Evolutionary conservation across 2,329 filamentous ascomycete species (phyloP), one percentile per base, ranked within the genome.

Genomic region (Alternaria panax): DNA sequence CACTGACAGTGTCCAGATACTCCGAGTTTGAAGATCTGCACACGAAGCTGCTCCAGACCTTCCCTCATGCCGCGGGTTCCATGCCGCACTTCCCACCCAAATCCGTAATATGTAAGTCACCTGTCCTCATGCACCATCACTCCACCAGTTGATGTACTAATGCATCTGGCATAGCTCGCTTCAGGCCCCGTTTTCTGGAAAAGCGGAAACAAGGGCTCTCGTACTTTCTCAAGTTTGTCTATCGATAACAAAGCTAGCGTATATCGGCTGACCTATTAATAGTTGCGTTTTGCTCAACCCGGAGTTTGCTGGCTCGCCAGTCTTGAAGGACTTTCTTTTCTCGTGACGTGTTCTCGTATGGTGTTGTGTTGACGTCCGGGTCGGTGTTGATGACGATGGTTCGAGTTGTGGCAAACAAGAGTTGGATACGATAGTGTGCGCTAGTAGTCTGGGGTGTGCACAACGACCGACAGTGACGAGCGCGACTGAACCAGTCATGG

Each of bases 221-320:
- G 74, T 97, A 98, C 75, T 99, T 98, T 75, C 81, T 99, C 54
- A 96, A 96, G 93, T 96, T 81, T 61, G 90, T 83, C 18, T 59
- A 56, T 57, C 56, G 63, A 30, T 59, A 56, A 54, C 51, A 53
- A 7, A 64, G 60, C 69, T 74, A 73, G 69, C 55, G 63, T 34
- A 64, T 56, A 60, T 72, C 62, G 65, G 54, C 69, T 74, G 57
- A 73, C 58, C 63, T 66, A 59, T 55, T 64, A 59, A 43, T 73
- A 96, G 92, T 75, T 97, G 93, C 80, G 89, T 97, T 62, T 80
- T 98, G 66, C 81, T 97, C 28, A 97, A 97, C 77, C 94, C 94
- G 0, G 93, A 97, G 77, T 97, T 97, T 74, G 92, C 93, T 32
- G 91, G 91, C 11, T 95, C 92, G n/a, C 92, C 93, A 0, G 88